These are phyloP conservation scores for Wickerhamiella alocasiicola DNA, from an alignment of 805 yeast species.

Conservation along the genomic window DNA sequence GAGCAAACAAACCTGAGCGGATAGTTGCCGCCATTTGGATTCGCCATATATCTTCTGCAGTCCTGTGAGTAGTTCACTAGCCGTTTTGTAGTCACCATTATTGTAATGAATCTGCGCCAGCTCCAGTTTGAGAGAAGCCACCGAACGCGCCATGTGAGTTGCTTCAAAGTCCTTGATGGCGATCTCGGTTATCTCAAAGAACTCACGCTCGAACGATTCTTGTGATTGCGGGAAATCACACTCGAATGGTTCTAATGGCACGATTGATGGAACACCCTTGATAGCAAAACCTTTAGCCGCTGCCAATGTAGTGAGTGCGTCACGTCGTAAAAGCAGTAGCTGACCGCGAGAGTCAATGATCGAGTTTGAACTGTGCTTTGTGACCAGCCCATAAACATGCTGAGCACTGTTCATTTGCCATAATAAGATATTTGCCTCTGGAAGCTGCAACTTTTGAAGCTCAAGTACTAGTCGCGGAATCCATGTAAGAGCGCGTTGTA, in stretches of 20 bases:
- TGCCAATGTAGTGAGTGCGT: slow-evolving; percentile 27
- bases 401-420: slow-evolving; percentile 12
- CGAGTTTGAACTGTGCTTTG: slow-evolving; percentile 10
- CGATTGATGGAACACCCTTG: slow-evolving; percentile 25
- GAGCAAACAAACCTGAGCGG: slow-evolving; percentile 49
- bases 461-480: slow-evolving; percentile 5
- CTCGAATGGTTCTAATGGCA: slow-evolving; percentile 13
- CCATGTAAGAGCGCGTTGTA: slow-evolving; percentile 9
- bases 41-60: slow-evolving; percentile 56
- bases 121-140: slow-evolving; percentile 66
- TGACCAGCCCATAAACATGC: slow-evolving; percentile 6
- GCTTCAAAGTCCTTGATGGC: slow-evolving; percentile 41
- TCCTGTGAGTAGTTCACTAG: slow-evolving; percentile 50
- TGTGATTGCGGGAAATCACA: slow-evolving; percentile 21
- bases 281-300: slow-evolving; percentile 22
- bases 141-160: slow-evolving; percentile 48
- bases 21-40: slow-evolving; percentile 66
- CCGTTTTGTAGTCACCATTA: slow-evolving; percentile 41
- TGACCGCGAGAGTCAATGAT: slow-evolving; percentile 32
- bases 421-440: not conserved
- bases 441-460: not conserved
- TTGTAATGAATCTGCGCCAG: slow-evolving; percentile 59
- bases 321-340: slow-evolving; percentile 30
- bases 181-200: slow-evolving; percentile 42
- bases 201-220: slow-evolving; percentile 31